Evolutionary conservation across 2,329 filamentous ascomycete species (phyloP).

Genomic region (Geoglossum cookeanum): DNA sequence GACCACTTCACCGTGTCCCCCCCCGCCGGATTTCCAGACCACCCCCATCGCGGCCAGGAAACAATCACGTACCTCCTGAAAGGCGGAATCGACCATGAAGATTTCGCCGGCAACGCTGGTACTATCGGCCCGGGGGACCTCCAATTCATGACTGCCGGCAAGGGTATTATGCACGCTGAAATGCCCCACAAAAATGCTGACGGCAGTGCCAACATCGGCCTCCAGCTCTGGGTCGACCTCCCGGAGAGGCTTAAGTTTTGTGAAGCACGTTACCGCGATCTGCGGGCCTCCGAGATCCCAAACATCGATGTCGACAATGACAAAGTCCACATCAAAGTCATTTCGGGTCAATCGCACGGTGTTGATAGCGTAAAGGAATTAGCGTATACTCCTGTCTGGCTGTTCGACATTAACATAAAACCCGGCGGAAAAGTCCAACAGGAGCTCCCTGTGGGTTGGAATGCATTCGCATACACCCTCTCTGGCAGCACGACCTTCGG

Average conservation of each 20-base stretch:
- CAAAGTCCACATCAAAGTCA: conserved; percentile 70
- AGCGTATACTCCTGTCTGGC: conserved; percentile 94
- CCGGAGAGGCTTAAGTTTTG: conserved; percentile 65
- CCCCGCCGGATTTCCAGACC: conserved; percentile 79
- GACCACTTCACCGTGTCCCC: conserved; percentile 72
- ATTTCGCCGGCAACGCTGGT: conserved; percentile 71
- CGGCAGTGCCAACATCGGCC: conserved; percentile 59
- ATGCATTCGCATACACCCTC: conserved; percentile 76
- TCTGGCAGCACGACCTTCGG: conserved; percentile 50
- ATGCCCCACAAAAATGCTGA: conserved; percentile 72
- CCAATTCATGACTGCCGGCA: conserved; percentile 93
- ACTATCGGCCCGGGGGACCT: conserved; percentile 75
- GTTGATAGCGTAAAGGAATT: conserved; percentile 77
- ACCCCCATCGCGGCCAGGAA: conserved; percentile 67
- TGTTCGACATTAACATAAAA: conserved; percentile 63
- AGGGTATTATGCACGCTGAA: conserved; percentile 84
- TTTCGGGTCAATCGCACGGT: conserved; percentile 67
- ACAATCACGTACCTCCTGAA: conserved; percentile 79
- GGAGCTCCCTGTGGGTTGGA: conserved; percentile 62
- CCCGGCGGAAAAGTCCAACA: conserved; percentile 66
- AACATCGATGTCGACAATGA: conserved; percentile 48
- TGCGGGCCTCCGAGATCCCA: conserved; percentile 64
- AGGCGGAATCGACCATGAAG: conserved; percentile 77
- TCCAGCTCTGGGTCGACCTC: conserved; percentile 93
- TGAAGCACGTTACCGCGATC: conserved; percentile 81